Base-by-base conservation (phyloP, 2,329 filamentous ascomycete species). In the Venturia nashicola region DNA sequence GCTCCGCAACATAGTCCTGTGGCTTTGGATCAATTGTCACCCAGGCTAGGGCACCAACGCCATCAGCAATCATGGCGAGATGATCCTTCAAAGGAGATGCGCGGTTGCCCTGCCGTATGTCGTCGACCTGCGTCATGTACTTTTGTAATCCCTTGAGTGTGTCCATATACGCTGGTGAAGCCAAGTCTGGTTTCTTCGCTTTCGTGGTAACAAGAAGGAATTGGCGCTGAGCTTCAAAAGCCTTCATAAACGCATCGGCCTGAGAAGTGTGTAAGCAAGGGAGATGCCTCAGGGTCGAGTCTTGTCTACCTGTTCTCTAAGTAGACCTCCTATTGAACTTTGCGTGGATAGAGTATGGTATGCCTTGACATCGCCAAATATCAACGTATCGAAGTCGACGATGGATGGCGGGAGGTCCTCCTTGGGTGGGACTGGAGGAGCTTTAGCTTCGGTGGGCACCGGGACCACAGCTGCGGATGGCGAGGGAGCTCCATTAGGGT, bases 11-110 rank as follows among this genome's bases (percentile, higher is more conserved):
- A 70, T 92, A 90, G 71, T 94, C 92, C 67, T 84, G 86, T 2
- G 94, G 94, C 72, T 91, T 91, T 67, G 60, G 67, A 40, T 95
- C 89, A 60, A 94, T 84, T 0, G 88, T 89, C 65, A 97, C 89
- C 94, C 94, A 99, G 42, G 89, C 90, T 65, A 99, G 79, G 46
- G 91, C 87, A 72, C 90, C 88, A 68, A 96, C 92, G 68, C 92
- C 92, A 72, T 97, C 93, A 0, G 91, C 86, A 39, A 97, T 90
- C 68, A 92, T 87, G 71, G 88, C 90, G 60, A 99, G 79, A 68
- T 97, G 90, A 69, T 89, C 88, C 72, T 90, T 91, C 5, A 39
- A 39, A 68, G 89, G 79, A 1, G 88, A 87, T 9, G 84, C 85
- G 54, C 91, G 85, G 75, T 95, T 95, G 65, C 82, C 82, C 70